These are phyloP conservation scores for Aspergillus asperescens DNA, from an alignment of 495 filamentous ascomycete species.

Conservation along the genomic window DNA sequence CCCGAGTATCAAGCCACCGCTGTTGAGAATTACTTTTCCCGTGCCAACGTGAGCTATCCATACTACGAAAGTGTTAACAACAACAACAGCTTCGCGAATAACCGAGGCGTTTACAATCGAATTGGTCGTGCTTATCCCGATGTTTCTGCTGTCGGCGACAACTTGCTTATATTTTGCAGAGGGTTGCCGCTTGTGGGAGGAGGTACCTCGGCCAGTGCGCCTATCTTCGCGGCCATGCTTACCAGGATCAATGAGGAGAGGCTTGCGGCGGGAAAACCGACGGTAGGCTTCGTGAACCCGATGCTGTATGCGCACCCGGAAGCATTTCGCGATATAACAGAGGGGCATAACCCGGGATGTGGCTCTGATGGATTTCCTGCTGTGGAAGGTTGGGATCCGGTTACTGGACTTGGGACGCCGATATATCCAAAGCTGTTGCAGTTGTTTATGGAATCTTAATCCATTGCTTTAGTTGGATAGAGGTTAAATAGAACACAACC, in stretches of 20 bases:
- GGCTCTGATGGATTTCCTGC: conserved; percentile 46
- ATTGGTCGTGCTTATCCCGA: conserved; percentile 62
- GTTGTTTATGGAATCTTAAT: conserved; percentile 34
- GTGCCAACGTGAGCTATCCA: conserved; percentile 33
- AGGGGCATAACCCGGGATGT: conserved; percentile 45
- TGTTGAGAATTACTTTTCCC: conserved; percentile 32
- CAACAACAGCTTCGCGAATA: conserved; percentile 37
- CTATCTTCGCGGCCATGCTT: conserved; percentile 33
- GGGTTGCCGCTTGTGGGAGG: conserved; percentile 20
- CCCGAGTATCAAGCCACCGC: conserved; percentile 54
- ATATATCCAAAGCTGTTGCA: conserved; percentile 47
- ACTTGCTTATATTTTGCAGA: conserved; percentile 44
- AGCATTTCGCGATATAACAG: conserved; percentile 46
- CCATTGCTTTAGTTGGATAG: too few species aligned
- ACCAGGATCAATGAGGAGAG: conserved; percentile 47
- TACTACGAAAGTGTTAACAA: conserved; percentile 41
- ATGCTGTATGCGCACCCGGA: conserved; percentile 44
- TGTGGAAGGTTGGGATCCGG: conserved; percentile 44
- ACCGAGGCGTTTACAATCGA: conserved; percentile 52
- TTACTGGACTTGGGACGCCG: conserved; percentile 50
- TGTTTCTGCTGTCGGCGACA: conserved; percentile 58
- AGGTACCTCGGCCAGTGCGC: conserved; percentile 34
- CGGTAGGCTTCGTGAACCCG: conserved; percentile 51
- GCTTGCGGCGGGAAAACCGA: conserved; percentile 38
- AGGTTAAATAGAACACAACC: too few species aligned